phyloP scores from a whole-genome alignment of 225 moss, liverwort and hornwort genomes.

The Physcomitrium patens region DNA sequence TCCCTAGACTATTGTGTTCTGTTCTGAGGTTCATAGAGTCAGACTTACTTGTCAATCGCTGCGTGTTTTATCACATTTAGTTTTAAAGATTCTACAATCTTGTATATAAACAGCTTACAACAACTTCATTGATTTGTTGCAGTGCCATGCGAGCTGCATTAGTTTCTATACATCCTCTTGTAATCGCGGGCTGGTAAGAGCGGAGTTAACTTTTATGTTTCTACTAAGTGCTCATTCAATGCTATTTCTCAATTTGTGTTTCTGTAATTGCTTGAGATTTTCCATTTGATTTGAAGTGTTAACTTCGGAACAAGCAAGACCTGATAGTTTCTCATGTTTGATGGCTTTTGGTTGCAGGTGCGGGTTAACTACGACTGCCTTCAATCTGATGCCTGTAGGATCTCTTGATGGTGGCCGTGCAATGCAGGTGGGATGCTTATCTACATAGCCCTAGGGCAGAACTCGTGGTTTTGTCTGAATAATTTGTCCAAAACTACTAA shows the following conservation, averaged over 20 bases:
- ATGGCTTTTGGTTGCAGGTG: constrained; percentile 47
- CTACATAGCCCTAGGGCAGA: not conserved
- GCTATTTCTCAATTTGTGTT: constrained; percentile 3
- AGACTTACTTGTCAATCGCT: not conserved
- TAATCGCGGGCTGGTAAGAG: constrained; percentile 83
- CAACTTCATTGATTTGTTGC: constrained; percentile 31
- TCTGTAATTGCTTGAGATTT: not conserved
- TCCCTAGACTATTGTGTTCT: constrained; percentile 9
- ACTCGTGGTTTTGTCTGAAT: constrained; percentile 4
- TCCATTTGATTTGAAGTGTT: constrained; percentile 11
- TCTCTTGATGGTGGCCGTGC: constrained; percentile 85
- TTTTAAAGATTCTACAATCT: not conserved
- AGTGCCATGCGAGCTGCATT: constrained; percentile 73
- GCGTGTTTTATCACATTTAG: not conserved
- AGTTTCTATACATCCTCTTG: constrained; percentile 84
- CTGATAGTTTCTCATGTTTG: constrained; percentile 5
- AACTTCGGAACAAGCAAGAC: not conserved
- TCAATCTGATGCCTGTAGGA: constrained; percentile 84
- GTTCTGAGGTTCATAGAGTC: constrained; percentile 3
- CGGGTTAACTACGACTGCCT: constrained; percentile 83
- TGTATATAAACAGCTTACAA: constrained; percentile 8
- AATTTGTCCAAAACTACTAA: not conserved
- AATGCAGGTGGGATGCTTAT: constrained; percentile 52
- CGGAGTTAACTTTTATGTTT: not conserved
- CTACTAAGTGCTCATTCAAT: not conserved